A percentile compares a stretch with the other conserved stretches of the same genome.
Conservation (phyloP, 208 protist genomes). For the Histomonas meleagridis region DNA sequence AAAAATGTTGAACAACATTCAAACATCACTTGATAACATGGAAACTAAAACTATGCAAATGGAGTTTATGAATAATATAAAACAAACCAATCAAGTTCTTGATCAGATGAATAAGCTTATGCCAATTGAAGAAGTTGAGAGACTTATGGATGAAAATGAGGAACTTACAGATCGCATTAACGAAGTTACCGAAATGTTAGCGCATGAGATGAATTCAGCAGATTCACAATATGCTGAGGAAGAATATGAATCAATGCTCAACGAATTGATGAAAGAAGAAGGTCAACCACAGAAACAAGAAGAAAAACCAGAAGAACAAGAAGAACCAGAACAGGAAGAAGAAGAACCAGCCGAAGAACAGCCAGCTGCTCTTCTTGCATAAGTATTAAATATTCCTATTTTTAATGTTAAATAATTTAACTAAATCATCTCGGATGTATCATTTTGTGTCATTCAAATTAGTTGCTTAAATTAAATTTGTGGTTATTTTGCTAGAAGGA, state of each 20-base stretch:
- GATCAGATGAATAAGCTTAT: neutral
- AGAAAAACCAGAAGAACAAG: neutral
- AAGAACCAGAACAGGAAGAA: too few relatives aligned
- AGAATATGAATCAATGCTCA: neutral
- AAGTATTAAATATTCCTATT: too few relatives aligned
- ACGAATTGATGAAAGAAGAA: neutral
- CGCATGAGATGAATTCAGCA: neutral
- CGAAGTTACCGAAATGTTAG: neutral
- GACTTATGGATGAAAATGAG: neutral
- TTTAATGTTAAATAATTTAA: too few relatives aligned
- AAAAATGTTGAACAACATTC: neutral
- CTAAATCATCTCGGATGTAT: too few relatives aligned
- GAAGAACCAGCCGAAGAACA: too few relatives aligned
- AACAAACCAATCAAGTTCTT: neutral
- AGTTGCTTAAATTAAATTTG: too few relatives aligned
- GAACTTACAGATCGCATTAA: neutral
- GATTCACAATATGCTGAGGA: neutral
- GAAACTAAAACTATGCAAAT: neutral
- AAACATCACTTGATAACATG: neutral
- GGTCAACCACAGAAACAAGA: neutral
- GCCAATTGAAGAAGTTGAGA: neutral
- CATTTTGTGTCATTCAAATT: too few relatives aligned
- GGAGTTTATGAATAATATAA: neutral
- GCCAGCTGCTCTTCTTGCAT: too few relatives aligned
- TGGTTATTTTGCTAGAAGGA: too few relatives aligned